phyloP scores from a whole-genome alignment of 139 green algal species.

The Chlamydomonas applanata region DNA sequence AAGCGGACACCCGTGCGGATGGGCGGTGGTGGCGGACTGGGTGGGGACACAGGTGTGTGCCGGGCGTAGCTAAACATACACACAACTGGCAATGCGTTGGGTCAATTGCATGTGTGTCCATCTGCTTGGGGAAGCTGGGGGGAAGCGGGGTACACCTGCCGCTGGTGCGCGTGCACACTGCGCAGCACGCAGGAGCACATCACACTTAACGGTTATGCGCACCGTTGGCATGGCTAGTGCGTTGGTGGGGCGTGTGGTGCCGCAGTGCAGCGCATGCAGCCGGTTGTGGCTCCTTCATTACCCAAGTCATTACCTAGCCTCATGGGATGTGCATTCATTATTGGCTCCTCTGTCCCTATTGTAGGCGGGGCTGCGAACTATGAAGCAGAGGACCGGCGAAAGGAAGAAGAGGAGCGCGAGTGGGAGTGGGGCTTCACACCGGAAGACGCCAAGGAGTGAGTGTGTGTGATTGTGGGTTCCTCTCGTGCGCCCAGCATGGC shows the following conservation, averaged over 20 bases:
- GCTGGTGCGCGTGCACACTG: too few species aligned
- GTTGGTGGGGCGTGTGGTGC: too few species aligned
- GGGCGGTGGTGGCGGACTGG: slow-evolving; percentile 28
- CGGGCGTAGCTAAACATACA: too few species aligned
- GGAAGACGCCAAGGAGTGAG: slow-evolving; percentile 41
- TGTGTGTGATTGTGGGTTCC: too few species aligned
- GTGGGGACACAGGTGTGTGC: slow-evolving; percentile 25
- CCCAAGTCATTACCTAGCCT: slow-evolving; percentile 7
- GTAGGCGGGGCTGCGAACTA: slow-evolving; percentile 13
- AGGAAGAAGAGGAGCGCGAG: slow-evolving; percentile 50
- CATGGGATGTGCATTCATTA: neutral
- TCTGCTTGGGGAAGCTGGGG: too few species aligned
- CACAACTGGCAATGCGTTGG: too few species aligned
- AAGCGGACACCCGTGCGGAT: slow-evolving; percentile 70
- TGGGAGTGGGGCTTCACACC: slow-evolving; percentile 32
- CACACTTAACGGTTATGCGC: slow-evolving; percentile 4
- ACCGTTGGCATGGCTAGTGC: too few species aligned
- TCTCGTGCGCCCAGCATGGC: too few species aligned
- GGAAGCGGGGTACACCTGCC: too few species aligned
- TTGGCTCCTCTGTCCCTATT: neutral
- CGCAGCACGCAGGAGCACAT: neutral
- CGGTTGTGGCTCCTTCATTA: neutral
- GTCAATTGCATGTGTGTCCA: too few species aligned
- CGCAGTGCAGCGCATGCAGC: neutral
- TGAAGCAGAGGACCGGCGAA: slow-evolving; percentile 45